phyloP scores from a whole-genome alignment of 2,329 filamentous ascomycete genomes.

The Aspergillus proliferans region DNA sequence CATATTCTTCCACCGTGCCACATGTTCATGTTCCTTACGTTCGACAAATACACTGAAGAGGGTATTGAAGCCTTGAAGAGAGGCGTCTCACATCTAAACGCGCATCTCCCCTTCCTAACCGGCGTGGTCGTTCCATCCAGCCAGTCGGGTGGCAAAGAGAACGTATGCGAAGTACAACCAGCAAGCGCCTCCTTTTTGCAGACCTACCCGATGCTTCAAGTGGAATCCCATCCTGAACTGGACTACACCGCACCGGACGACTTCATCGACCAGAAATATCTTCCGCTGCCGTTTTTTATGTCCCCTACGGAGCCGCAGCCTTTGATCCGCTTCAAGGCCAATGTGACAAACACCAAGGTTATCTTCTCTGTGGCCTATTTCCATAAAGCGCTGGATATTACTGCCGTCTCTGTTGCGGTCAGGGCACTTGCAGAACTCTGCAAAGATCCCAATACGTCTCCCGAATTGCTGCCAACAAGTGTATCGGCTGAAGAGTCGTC shows the following conservation, averaged over 20 bases:
- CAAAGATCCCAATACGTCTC: neutral
- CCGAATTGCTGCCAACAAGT: neutral
- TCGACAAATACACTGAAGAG: neutral
- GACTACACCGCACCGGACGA: slow-evolving; percentile 1
- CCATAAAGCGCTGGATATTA: neutral
- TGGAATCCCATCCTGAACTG: slow-evolving; percentile 3
- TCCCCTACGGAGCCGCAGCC: neutral
- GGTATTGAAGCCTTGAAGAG: slow-evolving; percentile 2
- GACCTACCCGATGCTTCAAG: slow-evolving; percentile 4
- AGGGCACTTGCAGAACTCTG: neutral
- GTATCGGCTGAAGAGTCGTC: neutral
- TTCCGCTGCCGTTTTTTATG: slow-evolving; percentile 1
- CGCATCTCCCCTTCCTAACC: slow-evolving; percentile 2
- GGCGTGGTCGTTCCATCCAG: slow-evolving; percentile 2
- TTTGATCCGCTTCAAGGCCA: neutral
- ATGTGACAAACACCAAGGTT: neutral
- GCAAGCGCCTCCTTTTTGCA: slow-evolving; percentile 1
- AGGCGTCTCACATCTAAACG: slow-evolving; percentile 2
- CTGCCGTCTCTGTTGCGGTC: neutral
- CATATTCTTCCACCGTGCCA: slow-evolving; percentile 4
- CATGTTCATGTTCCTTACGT: slow-evolving; percentile 3
- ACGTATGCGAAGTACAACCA: slow-evolving; percentile 3
- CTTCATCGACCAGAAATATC: slow-evolving; percentile 4
- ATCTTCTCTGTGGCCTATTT: neutral
- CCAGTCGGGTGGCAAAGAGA: neutral